Percentiles rank a stretch among this genome's conserved stretches.
Conservation (phyloP, 768 basidiomycete species). For the Calvatia gigantea region DNA sequence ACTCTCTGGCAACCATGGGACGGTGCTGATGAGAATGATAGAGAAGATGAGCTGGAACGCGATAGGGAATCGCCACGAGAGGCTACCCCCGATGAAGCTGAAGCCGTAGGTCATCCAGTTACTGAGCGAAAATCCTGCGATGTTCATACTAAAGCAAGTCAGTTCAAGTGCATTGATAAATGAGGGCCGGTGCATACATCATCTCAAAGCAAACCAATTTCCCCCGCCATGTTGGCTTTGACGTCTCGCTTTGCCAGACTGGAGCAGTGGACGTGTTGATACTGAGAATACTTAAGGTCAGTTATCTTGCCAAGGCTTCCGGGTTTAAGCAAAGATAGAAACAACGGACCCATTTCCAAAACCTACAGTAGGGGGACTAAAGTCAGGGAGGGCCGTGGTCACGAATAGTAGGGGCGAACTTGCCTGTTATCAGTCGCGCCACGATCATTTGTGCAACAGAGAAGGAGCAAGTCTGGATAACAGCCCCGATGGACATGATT, state of each 20-base stretch:
- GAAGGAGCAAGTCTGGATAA: constrained; percentile 44
- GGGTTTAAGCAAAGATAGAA: not conserved
- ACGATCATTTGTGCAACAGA: constrained; percentile 47
- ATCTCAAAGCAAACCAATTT: constrained; percentile 47
- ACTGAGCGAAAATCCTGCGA: constrained; percentile 46
- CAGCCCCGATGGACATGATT: constrained; percentile 51
- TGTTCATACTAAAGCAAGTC: constrained; percentile 36
- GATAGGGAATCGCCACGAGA: constrained; percentile 48
- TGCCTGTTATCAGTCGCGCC: constrained; percentile 43
- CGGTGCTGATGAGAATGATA: constrained; percentile 36
- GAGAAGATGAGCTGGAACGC: constrained; percentile 49
- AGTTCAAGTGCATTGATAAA: not conserved
- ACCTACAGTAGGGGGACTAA: constrained; percentile 21
- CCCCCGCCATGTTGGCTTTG: constrained; percentile 44
- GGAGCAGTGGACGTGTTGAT: constrained; percentile 49
- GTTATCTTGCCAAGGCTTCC: not conserved
- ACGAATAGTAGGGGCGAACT: constrained; percentile 1
- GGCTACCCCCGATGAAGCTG: constrained; percentile 39
- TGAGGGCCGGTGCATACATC: constrained; percentile 32
- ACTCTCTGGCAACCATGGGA: constrained; percentile 47
- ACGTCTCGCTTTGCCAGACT: constrained; percentile 51
- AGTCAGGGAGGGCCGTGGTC: not conserved
- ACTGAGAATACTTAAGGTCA: constrained; percentile 17
- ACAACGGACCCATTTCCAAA: constrained; percentile 39
- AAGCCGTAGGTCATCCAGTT: constrained; percentile 56